Evolutionary conservation across 768 basidiomycete species (phyloP).

Genomic region (Suillus hirtellus): DNA sequence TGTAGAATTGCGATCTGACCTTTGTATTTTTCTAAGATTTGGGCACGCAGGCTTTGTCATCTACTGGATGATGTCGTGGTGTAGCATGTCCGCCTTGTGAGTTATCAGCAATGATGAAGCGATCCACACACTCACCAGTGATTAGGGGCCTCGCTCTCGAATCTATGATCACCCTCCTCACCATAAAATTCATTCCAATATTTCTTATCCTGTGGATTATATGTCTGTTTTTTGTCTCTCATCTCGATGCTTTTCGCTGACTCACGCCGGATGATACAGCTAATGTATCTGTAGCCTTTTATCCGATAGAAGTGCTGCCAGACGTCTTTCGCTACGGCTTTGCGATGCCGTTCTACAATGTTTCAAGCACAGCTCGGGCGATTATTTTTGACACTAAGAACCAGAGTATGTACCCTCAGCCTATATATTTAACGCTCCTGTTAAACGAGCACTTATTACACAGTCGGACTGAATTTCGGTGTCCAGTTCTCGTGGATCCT

Average conservation of each 20-base stretch:
- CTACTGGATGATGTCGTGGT: slow-evolving; percentile 68
- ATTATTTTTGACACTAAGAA: slow-evolving; percentile 70
- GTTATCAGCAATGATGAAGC: slow-evolving; percentile 20
- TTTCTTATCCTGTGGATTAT: slow-evolving; percentile 71
- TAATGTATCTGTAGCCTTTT: slow-evolving; percentile 57
- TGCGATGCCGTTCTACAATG: slow-evolving; percentile 71
- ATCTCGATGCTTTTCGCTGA: neutral
- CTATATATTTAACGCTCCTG: neutral
- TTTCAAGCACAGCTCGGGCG: slow-evolving; percentile 58
- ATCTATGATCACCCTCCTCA: slow-evolving; percentile 56
- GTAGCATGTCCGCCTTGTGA: slow-evolving; percentile 58
- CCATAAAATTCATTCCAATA: slow-evolving; percentile 50
- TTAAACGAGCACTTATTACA: slow-evolving; percentile 8
- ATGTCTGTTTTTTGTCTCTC: slow-evolving; percentile 36
- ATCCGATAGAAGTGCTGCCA: slow-evolving; percentile 62
- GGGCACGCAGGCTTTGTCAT: slow-evolving; percentile 56
- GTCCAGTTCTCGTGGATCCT: slow-evolving; percentile 56
- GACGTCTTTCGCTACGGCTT: slow-evolving; percentile 65
- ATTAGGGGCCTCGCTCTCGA: slow-evolving; percentile 62
- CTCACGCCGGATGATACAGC: slow-evolving; percentile 29
- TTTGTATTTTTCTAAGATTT: slow-evolving; percentile 33
- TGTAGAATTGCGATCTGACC: neutral
- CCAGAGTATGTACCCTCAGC: slow-evolving; percentile 40
- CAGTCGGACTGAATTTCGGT: slow-evolving; percentile 65
- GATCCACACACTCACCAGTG: slow-evolving; percentile 1